phyloP scores from a whole-genome alignment of 2,329 filamentous ascomycete genomes.

The Aspergillus sp. region DNA sequence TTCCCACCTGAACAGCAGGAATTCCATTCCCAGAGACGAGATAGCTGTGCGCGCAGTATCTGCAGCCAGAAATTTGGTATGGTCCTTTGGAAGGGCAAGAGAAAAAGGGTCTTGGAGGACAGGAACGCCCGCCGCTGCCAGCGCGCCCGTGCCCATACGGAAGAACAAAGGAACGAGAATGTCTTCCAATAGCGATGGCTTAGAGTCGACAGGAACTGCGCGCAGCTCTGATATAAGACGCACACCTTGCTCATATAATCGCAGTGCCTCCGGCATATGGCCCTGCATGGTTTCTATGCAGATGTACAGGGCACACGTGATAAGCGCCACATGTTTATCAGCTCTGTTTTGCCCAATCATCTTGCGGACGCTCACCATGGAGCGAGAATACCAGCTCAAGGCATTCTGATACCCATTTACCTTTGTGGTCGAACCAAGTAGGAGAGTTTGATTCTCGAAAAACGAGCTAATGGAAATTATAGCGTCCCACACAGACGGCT shows the following conservation, averaged over 20 bases:
- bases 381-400: constrained; percentile 28
- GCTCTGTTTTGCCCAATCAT: constrained; percentile 17
- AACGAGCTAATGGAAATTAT: constrained; percentile 33
- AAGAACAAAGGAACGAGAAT: constrained; percentile 24
- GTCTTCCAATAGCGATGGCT: constrained; percentile 16
- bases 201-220: constrained; percentile 8
- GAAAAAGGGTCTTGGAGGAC: constrained; percentile 3
- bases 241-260: constrained; percentile 21
- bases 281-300: constrained; percentile 27
- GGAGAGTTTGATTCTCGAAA: constrained; percentile 20
- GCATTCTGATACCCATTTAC: constrained; percentile 10
- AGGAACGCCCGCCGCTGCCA: not conserved
- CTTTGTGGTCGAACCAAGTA: constrained; percentile 9
- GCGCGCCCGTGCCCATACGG: constrained; percentile 17
- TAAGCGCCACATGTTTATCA: constrained; percentile 22
- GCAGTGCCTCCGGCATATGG: constrained; percentile 16
- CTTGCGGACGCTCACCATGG: constrained; percentile 18
- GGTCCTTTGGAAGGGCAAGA: constrained; percentile 5
- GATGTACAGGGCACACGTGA: constrained; percentile 29
- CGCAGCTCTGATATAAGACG: constrained; percentile 18
- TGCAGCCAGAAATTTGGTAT: constrained; percentile 2
- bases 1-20: constrained; percentile 12
- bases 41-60: constrained; percentile 9
- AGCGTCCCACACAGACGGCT: constrained; percentile 36
- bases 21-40: constrained; percentile 4